Evolutionary conservation across 2,329 filamentous ascomycete genomes (phyloP).

Genomic region (Trichoderma atroviride): DNA sequence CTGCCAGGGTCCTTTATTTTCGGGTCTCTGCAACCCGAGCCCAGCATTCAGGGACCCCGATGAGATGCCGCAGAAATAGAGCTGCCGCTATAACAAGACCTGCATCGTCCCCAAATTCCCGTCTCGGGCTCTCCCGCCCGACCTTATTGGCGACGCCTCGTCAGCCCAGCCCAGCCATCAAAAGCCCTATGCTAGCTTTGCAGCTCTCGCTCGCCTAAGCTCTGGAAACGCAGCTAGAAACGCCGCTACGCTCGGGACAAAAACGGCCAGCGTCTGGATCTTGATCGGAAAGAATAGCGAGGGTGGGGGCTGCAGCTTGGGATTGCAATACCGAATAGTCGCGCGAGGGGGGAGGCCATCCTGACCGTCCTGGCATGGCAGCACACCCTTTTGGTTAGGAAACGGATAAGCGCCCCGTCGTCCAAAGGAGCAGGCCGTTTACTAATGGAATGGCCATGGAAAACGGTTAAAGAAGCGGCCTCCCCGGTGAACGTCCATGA

Average conservation of each 20-base stretch:
- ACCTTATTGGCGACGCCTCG: background rate
- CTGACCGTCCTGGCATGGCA: background rate
- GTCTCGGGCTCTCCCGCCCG: conserved; percentile 12
- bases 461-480: background rate
- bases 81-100: background rate
- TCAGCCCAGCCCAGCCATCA: background rate
- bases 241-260: conserved; percentile 21
- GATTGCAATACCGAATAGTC: conserved; percentile 25
- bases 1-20: background rate
- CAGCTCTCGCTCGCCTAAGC: conserved; percentile 1
- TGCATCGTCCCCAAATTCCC: background rate
- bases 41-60: background rate
- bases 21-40: conserved; percentile 21
- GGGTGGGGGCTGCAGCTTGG: conserved; percentile 25
- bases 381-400: conserved; percentile 6
- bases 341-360: background rate
- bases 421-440: background rate
- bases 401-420: conserved; percentile 19
- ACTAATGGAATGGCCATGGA: conserved; percentile 8
- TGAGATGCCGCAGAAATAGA: background rate
- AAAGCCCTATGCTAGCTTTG: conserved; percentile 7
- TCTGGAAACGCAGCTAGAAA: conserved; percentile 25
- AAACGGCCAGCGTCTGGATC: conserved; percentile 17
- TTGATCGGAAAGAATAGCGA: conserved; percentile 27
- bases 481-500: conserved; percentile 10